Evolutionary conservation across 1,284 basidiomycete species (phyloP).

Genomic region (Mycena citricolor): DNA sequence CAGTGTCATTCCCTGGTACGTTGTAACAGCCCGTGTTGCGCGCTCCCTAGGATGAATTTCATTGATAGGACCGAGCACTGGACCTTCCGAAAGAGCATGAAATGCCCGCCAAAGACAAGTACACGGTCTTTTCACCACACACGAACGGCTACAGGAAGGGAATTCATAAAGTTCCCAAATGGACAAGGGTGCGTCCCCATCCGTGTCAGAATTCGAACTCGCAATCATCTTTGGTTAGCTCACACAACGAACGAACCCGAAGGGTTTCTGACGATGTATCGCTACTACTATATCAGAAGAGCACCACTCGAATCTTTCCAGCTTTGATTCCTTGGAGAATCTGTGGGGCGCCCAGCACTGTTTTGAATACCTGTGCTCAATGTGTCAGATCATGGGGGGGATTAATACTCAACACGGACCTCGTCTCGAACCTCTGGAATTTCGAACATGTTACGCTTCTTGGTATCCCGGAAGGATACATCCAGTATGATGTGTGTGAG

Average conservation of each 20-base stretch:
- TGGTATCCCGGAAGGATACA: conserved; percentile 65
- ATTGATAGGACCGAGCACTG: conserved; percentile 67
- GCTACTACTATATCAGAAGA: conserved; percentile 60
- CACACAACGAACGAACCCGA: conserved; percentile 83
- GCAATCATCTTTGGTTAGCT: conserved; percentile 50
- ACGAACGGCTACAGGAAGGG: conserved; percentile 84
- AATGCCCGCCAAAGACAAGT: conserved; percentile 91
- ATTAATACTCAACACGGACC: conserved; percentile 3
- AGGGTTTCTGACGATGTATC: conserved; percentile 69
- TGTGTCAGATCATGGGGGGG: conserved; percentile 6
- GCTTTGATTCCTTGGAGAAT: conserved; percentile 62
- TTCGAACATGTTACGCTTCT: conserved; percentile 73
- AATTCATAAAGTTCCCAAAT: conserved; percentile 95
- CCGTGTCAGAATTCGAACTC: conserved; percentile 1
- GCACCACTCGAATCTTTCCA: conserved; percentile 73
- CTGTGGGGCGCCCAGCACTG: conserved; percentile 60
- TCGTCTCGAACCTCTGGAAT: conserved; percentile 82
- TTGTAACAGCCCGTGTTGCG: conserved; percentile 16
- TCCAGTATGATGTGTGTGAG: conserved; percentile 83
- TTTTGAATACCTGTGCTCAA: conserved; percentile 54
- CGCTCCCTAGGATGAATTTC: background rate
- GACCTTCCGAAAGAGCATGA: conserved; percentile 85
- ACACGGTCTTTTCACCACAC: conserved; percentile 84
- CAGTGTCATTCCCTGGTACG: conserved; percentile 73
- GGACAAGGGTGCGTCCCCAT: conserved; percentile 72